A percentile compares a stretch with the other conserved stretches of the same genome.
Conservation (phyloP, 345 rosid genomes). For the Hirschfeldia incana region DNA sequence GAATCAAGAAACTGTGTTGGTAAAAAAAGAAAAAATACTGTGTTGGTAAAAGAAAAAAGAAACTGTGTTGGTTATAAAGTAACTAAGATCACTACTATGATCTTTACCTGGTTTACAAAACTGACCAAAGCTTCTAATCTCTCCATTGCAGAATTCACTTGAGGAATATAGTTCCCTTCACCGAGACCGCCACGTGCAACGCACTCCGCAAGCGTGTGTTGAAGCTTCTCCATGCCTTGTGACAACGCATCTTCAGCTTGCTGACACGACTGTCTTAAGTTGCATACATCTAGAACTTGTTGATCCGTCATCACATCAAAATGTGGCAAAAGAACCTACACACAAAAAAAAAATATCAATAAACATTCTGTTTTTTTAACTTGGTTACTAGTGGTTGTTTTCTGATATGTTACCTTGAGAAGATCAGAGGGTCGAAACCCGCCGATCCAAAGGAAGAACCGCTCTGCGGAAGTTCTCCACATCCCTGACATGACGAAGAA, state of each 20-base stretch:
- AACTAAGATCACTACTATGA: not conserved
- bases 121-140: constrained; percentile 74
- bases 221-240: constrained; percentile 90
- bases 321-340: constrained; percentile 79
- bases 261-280: constrained; percentile 72
- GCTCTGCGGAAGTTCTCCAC: constrained; percentile 89
- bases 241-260: constrained; percentile 97
- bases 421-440: constrained; percentile 98
- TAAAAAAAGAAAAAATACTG: not conserved
- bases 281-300: constrained; percentile 54
- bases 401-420: constrained; percentile 59
- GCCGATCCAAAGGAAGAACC: constrained; percentile 91
- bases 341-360: not conserved
- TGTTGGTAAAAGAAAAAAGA: not conserved
- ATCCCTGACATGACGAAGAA: constrained; percentile 82
- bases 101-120: constrained; percentile 78
- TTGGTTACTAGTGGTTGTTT: not conserved
- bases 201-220: constrained; percentile 63
- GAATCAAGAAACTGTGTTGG: constrained; percentile 3
- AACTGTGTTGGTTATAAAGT: not conserved
- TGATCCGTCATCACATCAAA: constrained; percentile 72
- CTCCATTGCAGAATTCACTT: constrained; percentile 64
- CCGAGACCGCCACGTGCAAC: constrained; percentile 64
- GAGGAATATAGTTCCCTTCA: constrained; percentile 59
- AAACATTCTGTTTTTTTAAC: too few relatives aligned